Conservation (phyloP, 129 eudicot species). For the Lonicera japonica region DNA sequence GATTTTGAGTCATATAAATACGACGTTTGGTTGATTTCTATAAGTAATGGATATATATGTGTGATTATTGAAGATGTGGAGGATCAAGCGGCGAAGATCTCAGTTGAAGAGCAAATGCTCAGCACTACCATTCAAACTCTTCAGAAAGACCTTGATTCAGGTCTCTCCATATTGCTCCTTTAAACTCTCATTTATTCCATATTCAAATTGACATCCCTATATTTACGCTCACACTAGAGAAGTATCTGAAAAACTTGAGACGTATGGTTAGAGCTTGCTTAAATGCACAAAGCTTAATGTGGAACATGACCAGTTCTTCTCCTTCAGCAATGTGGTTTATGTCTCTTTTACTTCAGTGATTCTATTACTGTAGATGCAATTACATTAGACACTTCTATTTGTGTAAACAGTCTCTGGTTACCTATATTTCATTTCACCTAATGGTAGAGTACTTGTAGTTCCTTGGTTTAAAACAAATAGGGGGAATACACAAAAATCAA, state of each 20-base stretch:
- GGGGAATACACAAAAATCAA: background rate
- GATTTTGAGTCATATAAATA: background rate
- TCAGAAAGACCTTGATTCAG: slow-evolving; percentile 54
- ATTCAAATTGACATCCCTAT: background rate
- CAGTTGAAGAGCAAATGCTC: slow-evolving; percentile 77
- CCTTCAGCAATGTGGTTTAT: background rate
- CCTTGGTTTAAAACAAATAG: background rate
- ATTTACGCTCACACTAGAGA: background rate
- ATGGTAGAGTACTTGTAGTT: background rate
- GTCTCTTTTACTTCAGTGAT: too few species aligned
- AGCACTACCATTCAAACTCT: slow-evolving; percentile 61
- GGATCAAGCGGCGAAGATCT: slow-evolving; percentile 73
- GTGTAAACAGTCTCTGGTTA: background rate
- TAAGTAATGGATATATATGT: background rate
- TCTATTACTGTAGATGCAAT: background rate
- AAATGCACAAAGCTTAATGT: background rate
- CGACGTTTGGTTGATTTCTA: background rate
- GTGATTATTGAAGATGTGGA: slow-evolving; percentile 69
- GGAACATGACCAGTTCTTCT: background rate
- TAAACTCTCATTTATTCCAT: background rate
- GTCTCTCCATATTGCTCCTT: slow-evolving; percentile 21
- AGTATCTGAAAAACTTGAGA: background rate
- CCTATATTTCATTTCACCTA: background rate
- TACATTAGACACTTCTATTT: background rate
- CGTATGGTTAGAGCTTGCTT: background rate